Base-by-base conservation (phyloP, 805 yeast genomes). In the Candida vartiovaarae region DNA sequence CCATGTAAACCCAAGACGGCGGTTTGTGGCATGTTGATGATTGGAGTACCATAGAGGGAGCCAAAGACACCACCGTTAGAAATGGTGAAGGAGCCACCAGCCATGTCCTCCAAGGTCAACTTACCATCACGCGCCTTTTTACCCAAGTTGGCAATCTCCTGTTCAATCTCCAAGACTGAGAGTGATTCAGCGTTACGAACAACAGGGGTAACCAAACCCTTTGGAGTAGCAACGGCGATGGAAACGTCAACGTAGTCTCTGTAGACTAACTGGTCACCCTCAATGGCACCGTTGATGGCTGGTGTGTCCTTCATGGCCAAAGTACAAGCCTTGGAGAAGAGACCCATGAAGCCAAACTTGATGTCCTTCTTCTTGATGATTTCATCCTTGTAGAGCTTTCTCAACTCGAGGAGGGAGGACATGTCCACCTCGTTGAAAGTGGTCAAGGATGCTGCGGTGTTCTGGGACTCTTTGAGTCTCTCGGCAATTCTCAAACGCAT, bases 61-160 rank as follows among this genome's bases (percentile, higher is more conserved):
- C 99, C 99, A 61, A 93, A 93, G 46, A 93, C 96, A 68, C 99
- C 99, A 66, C 99, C 99, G 73, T 93, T 93, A 44, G 98, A 93
- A 60, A 93, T 93, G 61, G 99, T 93, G 76, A 93, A 90, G 48
- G 98, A 90, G 68, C 99, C 99, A 67, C 99, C 99, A 49, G 96
- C 78, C 98, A 93, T 91, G 68, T 93, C 99, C 75, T 93, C 99
- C 53, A 93, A 71, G 44, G 97, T 87, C 63, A 93, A 78, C 72
- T 93, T 90, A 62, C 93, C 93, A 65, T 91, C 98, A 69, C 98
- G 86, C 51, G 99, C 99, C 73, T 88, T 91, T 63, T 72, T 73
- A 69, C 97, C 93, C 60, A 93, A 75, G 56, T 71, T 68, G 44
- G 79, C 64, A 54, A 93, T 91, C 68, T 87, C 96, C 58, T 81